Percentiles rank a stretch among this genome's conserved stretches.
phyloP scores from a whole-genome alignment of 176 grass and related monocot genomes.

The Miscanthus lutarioriparius region DNA sequence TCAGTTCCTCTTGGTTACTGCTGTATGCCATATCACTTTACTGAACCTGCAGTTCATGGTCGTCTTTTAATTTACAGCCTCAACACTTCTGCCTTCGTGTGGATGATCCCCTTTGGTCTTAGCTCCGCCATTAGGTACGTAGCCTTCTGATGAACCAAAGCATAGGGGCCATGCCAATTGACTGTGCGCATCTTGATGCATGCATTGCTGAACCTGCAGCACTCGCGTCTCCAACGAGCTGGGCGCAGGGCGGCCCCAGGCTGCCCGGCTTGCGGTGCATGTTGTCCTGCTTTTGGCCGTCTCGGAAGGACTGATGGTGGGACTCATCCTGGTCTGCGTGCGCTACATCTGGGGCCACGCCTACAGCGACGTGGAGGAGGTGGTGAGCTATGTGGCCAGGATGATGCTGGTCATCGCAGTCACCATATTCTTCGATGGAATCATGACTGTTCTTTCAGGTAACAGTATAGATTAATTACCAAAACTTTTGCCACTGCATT shows the following conservation, averaged over 20 bases:
- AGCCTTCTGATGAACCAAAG: not conserved
- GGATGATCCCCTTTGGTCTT: slow-evolving; percentile 45
- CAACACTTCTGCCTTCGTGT: slow-evolving; percentile 35
- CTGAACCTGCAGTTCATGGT: not conserved
- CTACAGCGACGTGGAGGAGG: slow-evolving; percentile 73
- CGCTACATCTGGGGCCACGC: slow-evolving; percentile 71
- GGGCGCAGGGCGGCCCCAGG: slow-evolving; percentile 6
- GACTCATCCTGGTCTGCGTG: slow-evolving; percentile 40
- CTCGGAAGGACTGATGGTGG: slow-evolving; percentile 41
- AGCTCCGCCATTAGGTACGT: slow-evolving; percentile 6
- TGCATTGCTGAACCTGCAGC: not conserved
- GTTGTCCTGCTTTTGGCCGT: slow-evolving; percentile 59
- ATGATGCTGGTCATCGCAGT: slow-evolving; percentile 67
- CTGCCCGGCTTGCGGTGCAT: slow-evolving; percentile 49
- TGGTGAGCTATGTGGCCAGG: slow-evolving; percentile 49
- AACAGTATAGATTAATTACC: not conserved
- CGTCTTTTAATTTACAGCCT: slow-evolving; percentile 19
- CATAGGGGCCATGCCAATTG: too few species aligned
- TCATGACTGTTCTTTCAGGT: slow-evolving; percentile 50
- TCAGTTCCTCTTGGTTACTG: not conserved
- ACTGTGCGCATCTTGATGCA: too few species aligned
- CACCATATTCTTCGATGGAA: slow-evolving; percentile 43
- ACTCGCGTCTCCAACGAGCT: slow-evolving; percentile 26
- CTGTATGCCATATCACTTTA: not conserved
- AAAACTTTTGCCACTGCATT: not conserved